Conservation (phyloP, 257 asterid species). For the Cinchona pubescens region DNA sequence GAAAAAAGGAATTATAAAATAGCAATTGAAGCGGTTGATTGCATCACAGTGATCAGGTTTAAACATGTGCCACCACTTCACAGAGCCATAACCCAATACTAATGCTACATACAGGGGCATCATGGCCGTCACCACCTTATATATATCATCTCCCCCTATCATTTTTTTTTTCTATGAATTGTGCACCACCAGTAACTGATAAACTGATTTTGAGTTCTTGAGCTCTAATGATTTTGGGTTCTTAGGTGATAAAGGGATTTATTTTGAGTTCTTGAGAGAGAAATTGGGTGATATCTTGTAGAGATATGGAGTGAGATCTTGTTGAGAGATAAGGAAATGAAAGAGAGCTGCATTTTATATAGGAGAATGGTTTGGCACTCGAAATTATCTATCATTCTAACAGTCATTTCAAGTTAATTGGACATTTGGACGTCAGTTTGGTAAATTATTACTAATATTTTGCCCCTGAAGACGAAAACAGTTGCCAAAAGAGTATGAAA, state of each 20-base stretch:
- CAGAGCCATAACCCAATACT: constrained; percentile 59
- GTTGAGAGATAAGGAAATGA: not conserved
- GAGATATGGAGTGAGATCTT: not conserved
- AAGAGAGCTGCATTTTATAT: not conserved
- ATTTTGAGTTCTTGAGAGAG: not conserved
- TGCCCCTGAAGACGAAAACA: not conserved
- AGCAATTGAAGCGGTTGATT: constrained; percentile 64
- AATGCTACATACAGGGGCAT: constrained; percentile 56
- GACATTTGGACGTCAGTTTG: not conserved
- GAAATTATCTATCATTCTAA: too few relatives aligned
- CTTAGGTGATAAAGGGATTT: too few relatives aligned
- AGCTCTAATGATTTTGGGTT: too few relatives aligned
- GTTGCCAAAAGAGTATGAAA: too few relatives aligned
- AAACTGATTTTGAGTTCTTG: too few relatives aligned
- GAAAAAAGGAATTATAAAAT: constrained; percentile 70
- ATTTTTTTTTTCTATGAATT: too few relatives aligned
- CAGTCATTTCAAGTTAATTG: not conserved
- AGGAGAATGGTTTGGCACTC: not conserved
- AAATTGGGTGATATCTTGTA: not conserved
- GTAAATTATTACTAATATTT: not conserved
- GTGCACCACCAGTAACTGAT: too few relatives aligned
- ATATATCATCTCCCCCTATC: constrained; percentile 48
- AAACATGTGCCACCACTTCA: constrained; percentile 68
- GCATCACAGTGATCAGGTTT: constrained; percentile 69
- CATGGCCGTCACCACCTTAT: constrained; percentile 58